These are phyloP conservation scores for Picochlorum sp. DNA, from an alignment of 139 green algal species.

Conservation along the genomic window DNA sequence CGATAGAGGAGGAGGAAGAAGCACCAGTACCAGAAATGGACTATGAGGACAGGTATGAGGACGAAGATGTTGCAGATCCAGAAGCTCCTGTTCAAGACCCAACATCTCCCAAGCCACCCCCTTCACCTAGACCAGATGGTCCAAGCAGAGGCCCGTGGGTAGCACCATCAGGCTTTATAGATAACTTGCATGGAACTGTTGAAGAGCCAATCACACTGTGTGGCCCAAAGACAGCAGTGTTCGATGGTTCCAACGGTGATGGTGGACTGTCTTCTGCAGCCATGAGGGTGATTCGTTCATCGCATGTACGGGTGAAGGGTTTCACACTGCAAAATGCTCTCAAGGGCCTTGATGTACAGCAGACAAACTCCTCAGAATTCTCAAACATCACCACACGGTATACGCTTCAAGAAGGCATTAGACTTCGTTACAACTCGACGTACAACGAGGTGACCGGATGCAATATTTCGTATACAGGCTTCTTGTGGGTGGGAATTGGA, in stretches of 20 bases:
- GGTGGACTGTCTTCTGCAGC: background rate
- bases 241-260: constrained; percentile 6
- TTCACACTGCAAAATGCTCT: constrained; percentile 12
- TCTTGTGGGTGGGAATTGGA: background rate
- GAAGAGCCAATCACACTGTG: constrained; percentile 3
- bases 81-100: too few relatives aligned
- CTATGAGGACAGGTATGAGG: background rate
- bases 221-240: constrained; percentile 1
- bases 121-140: background rate
- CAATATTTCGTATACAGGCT: constrained; percentile 11
- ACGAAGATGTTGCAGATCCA: background rate
- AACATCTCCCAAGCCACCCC: too few relatives aligned
- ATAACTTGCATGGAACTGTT: background rate
- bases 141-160: background rate
- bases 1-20: background rate
- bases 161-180: constrained; percentile 2
- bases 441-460: background rate
- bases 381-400: background rate
- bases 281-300: constrained; percentile 4
- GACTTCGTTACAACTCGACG: constrained; percentile 7
- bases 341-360: constrained; percentile 11
- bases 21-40: background rate
- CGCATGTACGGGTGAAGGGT: background rate
- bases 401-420: constrained; percentile 11
- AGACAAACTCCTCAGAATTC: constrained; percentile 6